Evolutionary conservation across 768 basidiomycete species (phyloP).

Genomic region (Hortiboletus flavorubellus): DNA sequence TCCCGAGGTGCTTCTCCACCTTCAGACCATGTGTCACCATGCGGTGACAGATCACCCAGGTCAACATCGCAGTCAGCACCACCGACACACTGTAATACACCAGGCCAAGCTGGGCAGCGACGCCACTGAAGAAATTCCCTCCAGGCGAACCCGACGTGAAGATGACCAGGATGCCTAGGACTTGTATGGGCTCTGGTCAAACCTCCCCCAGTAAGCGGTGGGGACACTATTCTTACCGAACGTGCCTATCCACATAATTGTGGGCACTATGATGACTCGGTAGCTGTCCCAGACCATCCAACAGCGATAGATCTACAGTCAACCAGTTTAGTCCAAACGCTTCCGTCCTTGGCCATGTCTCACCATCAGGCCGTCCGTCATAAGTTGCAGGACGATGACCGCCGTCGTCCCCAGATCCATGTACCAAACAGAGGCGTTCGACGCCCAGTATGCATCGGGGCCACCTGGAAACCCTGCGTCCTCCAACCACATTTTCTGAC

Average conservation of each 20-base stretch:
- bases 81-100: constrained; percentile 21
- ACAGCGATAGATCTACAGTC: constrained; percentile 37
- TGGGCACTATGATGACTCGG: constrained; percentile 18
- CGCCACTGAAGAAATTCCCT: constrained; percentile 16
- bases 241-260: constrained; percentile 21
- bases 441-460: constrained; percentile 30
- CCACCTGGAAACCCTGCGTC: constrained; percentile 34
- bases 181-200: constrained; percentile 8
- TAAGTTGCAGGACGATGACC: constrained; percentile 30
- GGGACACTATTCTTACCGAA: constrained; percentile 19
- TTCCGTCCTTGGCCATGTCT: neutral
- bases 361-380: constrained; percentile 40
- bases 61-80: constrained; percentile 21
- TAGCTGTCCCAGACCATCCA: constrained; percentile 30
- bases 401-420: constrained; percentile 30
- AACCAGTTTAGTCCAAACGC: neutral
- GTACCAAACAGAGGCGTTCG: constrained; percentile 28
- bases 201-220: neutral
- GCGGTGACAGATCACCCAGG: constrained; percentile 18
- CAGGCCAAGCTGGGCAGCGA: constrained; percentile 14
- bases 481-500: constrained; percentile 37
- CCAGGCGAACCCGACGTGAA: constrained; percentile 16
- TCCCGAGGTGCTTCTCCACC: constrained; percentile 15
- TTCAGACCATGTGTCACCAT: constrained; percentile 11
- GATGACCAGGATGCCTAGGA: constrained; percentile 15